Base-by-base conservation (phyloP, 2,329 filamentous ascomycete species). In the Paecilomyces fulvus region DNA sequence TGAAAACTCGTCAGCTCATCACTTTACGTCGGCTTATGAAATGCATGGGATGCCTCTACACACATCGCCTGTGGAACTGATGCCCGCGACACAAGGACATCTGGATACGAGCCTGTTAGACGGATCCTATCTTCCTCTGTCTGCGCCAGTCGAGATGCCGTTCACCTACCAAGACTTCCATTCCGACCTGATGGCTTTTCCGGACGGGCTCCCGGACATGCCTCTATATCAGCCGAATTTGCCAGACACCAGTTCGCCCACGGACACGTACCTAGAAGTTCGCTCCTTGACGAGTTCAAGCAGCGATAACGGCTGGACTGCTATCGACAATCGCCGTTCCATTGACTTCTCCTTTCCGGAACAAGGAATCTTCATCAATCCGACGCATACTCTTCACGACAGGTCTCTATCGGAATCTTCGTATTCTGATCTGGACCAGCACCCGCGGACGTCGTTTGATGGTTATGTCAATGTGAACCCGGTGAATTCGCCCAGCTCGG, bases 361-460 rank as follows among this genome's bases (percentile, higher is more conserved):
- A 46, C 76, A 75, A 57, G 76, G 77, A 12, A 86, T 89, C 62
- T 92, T 96, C 67, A 95, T 95, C 79, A 96, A 96, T 74, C 92
- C 92, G 1, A 85, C 87, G 60, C 89, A 96, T 75, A 95, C 91
- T 0, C 78, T 97, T 53, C 92, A 96, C 75, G 82, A 95, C 67
- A 84, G 92, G 63, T 92, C 87, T 55, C 86, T 88, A 65, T 96
- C 92, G 3, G 90, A 95, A 66, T 94, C 90, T 2, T 94, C 89
- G 1, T 83, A 86, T 62, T 86, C 88, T 1, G 87, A 92, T 31
- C 83, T 85, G 3, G 80, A 82, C 60, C 76, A 64, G 73, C 83
- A 71, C 79, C 37, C 37, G 7, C 81, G 67, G 69, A 87, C 79
- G 70, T 90, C 75, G 71, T 90, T 80, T 77, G 84, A 80, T 61